Percentiles rank a stretch among this genome's conserved stretches.
phyloP scores from a whole-genome alignment of 164 flowering plant genomes.

The Paratinospora sagittata region DNA sequence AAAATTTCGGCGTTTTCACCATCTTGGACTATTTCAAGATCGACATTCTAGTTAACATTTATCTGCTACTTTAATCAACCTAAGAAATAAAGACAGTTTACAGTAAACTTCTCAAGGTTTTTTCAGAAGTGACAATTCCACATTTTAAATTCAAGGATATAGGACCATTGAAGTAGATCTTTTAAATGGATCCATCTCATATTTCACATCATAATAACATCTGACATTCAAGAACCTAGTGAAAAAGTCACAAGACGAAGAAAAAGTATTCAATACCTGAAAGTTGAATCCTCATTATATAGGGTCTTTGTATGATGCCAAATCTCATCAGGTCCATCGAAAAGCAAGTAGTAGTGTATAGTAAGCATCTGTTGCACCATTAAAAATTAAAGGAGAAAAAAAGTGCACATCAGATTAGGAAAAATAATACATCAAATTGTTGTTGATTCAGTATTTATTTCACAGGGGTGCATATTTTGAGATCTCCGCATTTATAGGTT shows the following conservation, averaged over 20 bases:
- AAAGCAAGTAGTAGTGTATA: conserved; percentile 89
- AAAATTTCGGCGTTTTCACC: background rate
- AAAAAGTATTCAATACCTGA: conserved; percentile 46
- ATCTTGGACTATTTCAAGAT: background rate
- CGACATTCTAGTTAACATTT: background rate
- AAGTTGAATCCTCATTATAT: conserved; percentile 57
- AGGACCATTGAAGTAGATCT: too few relatives aligned
- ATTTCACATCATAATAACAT: background rate
- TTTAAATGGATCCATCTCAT: background rate
- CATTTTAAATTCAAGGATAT: background rate
- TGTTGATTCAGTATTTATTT: background rate
- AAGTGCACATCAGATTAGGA: background rate
- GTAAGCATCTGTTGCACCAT: conserved; percentile 73
- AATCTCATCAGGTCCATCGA: conserved; percentile 83
- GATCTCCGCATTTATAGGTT: background rate
- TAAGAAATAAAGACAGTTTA: background rate
- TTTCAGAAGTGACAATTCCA: background rate
- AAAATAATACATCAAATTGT: background rate
- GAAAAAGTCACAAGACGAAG: background rate
- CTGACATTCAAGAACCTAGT: background rate
- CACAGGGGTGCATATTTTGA: background rate
- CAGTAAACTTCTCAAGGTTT: background rate
- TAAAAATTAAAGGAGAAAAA: background rate
- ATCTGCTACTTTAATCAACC: background rate
- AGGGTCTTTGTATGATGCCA: conserved; percentile 76